Conservation (phyloP, 306 rosid genomes). For the Carpinus fangiana region DNA sequence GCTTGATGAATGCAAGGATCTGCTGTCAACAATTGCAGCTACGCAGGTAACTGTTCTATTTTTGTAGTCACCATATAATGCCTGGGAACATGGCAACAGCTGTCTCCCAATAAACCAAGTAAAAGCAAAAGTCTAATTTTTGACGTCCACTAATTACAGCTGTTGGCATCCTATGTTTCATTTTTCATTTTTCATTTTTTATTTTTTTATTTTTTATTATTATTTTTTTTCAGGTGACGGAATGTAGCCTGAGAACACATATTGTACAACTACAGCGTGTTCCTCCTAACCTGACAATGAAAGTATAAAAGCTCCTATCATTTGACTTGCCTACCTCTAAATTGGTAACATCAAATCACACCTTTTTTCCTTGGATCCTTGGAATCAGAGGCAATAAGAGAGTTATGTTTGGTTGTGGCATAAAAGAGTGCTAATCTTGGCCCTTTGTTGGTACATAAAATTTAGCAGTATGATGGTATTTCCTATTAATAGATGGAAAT, state of each 20-base stretch:
- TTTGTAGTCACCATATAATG: neutral
- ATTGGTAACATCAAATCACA: slow-evolving; percentile 47
- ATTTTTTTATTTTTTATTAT: too few relatives aligned
- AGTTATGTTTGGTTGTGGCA: slow-evolving; percentile 28
- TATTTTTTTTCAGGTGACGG: slow-evolving; percentile 68
- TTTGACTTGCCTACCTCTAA: slow-evolving; percentile 34
- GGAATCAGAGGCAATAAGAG: slow-evolving; percentile 24
- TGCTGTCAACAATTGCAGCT: slow-evolving; percentile 64
- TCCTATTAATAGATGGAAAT: slow-evolving; percentile 35
- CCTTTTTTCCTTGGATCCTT: slow-evolving; percentile 8
- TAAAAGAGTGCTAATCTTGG: slow-evolving; percentile 32
- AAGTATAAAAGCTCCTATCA: slow-evolving; percentile 42
- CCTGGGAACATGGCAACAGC: neutral
- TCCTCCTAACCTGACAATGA: slow-evolving; percentile 29
- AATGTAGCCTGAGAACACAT: slow-evolving; percentile 77
- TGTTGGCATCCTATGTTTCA: neutral
- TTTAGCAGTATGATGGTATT: slow-evolving; percentile 24
- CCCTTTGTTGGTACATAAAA: slow-evolving; percentile 34
- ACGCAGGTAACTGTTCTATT: slow-evolving; percentile 59
- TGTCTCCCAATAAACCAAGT: neutral
- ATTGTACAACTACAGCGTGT: slow-evolving; percentile 55
- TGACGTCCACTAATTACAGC: too few relatives aligned
- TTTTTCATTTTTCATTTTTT: slow-evolving; percentile 18
- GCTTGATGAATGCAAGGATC: slow-evolving; percentile 74
- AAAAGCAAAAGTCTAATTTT: neutral